phyloP scores from a whole-genome alignment of 148 eudicot species.

The Cornus controversa region DNA sequence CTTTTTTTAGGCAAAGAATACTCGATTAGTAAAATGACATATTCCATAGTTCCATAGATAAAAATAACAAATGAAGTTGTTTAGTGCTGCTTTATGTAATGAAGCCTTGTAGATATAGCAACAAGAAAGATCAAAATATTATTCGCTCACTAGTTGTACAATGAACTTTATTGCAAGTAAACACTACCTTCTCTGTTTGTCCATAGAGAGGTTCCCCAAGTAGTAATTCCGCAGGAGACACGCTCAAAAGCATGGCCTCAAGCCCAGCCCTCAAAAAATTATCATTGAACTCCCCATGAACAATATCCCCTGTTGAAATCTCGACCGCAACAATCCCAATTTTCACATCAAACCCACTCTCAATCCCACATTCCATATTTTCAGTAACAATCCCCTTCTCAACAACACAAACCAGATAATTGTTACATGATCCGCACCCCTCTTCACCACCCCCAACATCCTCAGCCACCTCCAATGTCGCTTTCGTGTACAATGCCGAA shows the following conservation, averaged over 20 bases:
- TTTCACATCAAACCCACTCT: slow-evolving; percentile 52
- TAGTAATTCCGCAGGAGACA: slow-evolving; percentile 81
- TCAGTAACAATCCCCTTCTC: slow-evolving; percentile 41
- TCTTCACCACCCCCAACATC: slow-evolving; percentile 79
- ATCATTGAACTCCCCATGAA: slow-evolving; percentile 84
- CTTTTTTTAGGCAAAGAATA: neutral
- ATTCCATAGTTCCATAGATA: neutral
- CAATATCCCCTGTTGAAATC: slow-evolving; percentile 88
- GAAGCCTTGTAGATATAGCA: neutral
- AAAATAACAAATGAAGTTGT: neutral
- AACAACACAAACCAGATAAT: slow-evolving; percentile 82
- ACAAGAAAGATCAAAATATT: no score
- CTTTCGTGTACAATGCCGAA: slow-evolving; percentile 92
- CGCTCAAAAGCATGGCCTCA: slow-evolving; percentile 72
- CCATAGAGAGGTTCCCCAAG: slow-evolving; percentile 73
- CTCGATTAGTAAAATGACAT: neutral
- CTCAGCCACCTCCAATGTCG: slow-evolving; percentile 85
- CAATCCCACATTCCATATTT: slow-evolving; percentile 35
- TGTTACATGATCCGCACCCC: slow-evolving; percentile 62
- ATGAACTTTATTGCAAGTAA: slow-evolving; percentile 13
- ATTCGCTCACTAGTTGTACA: neutral
- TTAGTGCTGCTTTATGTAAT: neutral
- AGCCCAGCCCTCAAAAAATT: slow-evolving; percentile 73
- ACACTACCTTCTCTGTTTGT: slow-evolving; percentile 77
- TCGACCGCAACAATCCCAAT: slow-evolving; percentile 86